Conservation (phyloP, 2,329 filamentous ascomycete genomes). For the Furcasterigmium furcatum region DNA sequence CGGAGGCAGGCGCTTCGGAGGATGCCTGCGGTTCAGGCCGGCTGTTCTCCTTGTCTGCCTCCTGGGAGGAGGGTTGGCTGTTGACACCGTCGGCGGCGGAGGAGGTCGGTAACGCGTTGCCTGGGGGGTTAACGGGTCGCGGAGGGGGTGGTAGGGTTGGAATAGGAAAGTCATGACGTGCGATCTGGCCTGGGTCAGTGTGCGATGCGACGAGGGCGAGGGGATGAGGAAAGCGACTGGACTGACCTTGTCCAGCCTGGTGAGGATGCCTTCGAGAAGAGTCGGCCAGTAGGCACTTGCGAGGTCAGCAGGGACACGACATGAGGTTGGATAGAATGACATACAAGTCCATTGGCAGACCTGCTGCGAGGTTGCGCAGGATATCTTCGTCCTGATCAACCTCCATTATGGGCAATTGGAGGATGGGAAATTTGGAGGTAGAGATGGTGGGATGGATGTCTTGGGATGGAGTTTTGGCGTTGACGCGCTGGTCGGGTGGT, state of each 20-base stretch:
- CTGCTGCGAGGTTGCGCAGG: slow-evolving; percentile 45
- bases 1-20: slow-evolving; percentile 34
- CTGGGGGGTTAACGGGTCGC: slow-evolving; percentile 31
- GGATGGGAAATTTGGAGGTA: background rate
- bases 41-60: slow-evolving; percentile 67
- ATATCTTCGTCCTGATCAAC: slow-evolving; percentile 50
- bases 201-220: slow-evolving; percentile 5
- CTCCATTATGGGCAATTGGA: slow-evolving; percentile 41
- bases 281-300: slow-evolving; percentile 66
- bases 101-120: slow-evolving; percentile 38
- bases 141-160: slow-evolving; percentile 52
- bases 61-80: slow-evolving; percentile 43
- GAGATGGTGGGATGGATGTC: background rate
- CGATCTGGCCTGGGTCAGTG: slow-evolving; percentile 52
- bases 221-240: slow-evolving; percentile 37
- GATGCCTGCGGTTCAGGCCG: slow-evolving; percentile 35
- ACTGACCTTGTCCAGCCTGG: slow-evolving; percentile 61
- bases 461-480: background rate
- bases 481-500: background rate
- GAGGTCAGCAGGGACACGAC: slow-evolving; percentile 21
- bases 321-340: slow-evolving; percentile 15
- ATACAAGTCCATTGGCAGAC: slow-evolving; percentile 54
- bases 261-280: slow-evolving; percentile 62
- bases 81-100: slow-evolving; percentile 36
- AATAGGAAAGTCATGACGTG: slow-evolving; percentile 71